Base-by-base conservation (phyloP, 805 yeast genomes). In the Metschnikowia noctiluminum region DNA sequence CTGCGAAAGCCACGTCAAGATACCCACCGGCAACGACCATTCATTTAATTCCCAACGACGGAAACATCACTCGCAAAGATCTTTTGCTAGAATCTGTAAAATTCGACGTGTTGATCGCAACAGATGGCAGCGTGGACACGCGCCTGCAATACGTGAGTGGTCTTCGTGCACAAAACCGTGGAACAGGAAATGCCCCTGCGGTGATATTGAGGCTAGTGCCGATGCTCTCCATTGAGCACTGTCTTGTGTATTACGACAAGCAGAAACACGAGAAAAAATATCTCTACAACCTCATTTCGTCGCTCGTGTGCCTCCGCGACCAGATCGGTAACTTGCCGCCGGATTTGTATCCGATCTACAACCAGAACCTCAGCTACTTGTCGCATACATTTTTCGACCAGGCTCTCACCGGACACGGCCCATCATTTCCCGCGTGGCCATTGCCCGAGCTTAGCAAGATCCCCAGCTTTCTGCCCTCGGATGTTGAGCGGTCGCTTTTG, bases 141-240 rank as follows among this genome's bases (percentile, higher is more conserved):
- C 34, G 54, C 39, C 50, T 63, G 55, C 59, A 65, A 42, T 66
- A 73, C 60, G 55, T 70, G 39, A 35, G 52, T 7, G 38, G 46
- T 16, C 38, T 70, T 13, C 52, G 73, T 37, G 35, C 45, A 11
- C 77, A 73, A 48, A 63, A 71, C 48, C 54, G 62, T 21, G 43
- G 58, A 28, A 54, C 49, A 4, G 62, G 58, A 9, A 43, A 47
- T 6, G 14, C 26, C 3, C 48, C 55, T 5, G 78, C 86, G 0
- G 85, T 89, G 9, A 69, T 88, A 5, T 60, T 92, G 27, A 70
- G 92, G 35, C 69, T 92, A 26, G 81, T 89, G 3, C 85, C 96
- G 1, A 79, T 84, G 49, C 84, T 88, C 58, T 84, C 96, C 2
- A 81, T 89, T 27, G 97, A 92, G 58, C 98, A 92, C 62, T 83